Evolutionary conservation across 2,329 filamentous ascomycete species (phyloP).

Genomic region (Ilyonectria sp.): DNA sequence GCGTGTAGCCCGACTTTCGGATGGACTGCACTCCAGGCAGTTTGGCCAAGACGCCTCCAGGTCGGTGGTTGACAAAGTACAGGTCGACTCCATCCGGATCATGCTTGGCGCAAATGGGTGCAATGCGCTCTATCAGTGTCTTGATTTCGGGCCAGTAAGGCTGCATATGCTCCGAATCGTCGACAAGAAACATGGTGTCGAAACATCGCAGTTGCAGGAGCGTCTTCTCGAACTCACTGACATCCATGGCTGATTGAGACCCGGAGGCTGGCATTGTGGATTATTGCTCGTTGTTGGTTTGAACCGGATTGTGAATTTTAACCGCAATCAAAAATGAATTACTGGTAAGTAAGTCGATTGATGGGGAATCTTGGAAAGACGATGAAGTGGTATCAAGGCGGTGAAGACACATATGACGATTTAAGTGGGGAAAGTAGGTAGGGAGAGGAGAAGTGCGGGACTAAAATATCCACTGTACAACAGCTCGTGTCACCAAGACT

Average conservation of each 20-base stretch:
- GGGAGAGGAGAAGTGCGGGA: no score
- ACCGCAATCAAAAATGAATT: no score
- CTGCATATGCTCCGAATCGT: conserved; percentile 29
- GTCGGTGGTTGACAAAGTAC: conserved; percentile 33
- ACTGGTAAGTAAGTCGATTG: no score
- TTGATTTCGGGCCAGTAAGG: conserved; percentile 30
- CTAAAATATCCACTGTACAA: no score
- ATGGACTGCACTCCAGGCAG: conserved; percentile 26
- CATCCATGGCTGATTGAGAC: conserved; percentile 1
- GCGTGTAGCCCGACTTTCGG: conserved; percentile 31
- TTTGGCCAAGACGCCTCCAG: conserved; percentile 28
- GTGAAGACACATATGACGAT: no score
- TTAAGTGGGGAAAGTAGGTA: no score
- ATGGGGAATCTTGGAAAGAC: no score
- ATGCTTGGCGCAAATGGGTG: conserved; percentile 32
- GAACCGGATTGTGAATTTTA: no score
- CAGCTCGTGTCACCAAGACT: no score
- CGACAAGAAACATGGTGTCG: conserved; percentile 32
- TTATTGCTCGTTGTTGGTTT: background rate
- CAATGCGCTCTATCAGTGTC: conserved; percentile 21
- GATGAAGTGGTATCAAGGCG: no score
- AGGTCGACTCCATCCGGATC: conserved; percentile 33
- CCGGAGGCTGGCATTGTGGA: background rate
- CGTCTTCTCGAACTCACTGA: background rate
- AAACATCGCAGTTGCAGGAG: conserved; percentile 25